Evolutionary conservation across 108 stramenopile genomes (phyloP).

Genomic region (Fistulifera pelliculosa): DNA sequence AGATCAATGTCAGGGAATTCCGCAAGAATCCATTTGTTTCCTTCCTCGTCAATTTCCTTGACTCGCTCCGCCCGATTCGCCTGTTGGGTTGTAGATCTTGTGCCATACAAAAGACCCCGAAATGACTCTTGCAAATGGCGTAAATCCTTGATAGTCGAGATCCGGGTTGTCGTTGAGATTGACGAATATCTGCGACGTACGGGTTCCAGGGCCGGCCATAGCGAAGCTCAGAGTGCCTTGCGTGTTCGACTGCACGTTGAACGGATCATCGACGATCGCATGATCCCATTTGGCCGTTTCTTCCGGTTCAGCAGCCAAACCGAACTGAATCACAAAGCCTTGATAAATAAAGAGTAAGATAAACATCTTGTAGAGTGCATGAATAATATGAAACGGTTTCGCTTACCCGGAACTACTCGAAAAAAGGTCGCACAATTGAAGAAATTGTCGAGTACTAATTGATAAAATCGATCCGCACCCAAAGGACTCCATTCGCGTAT

Average conservation of each 20-base stretch:
- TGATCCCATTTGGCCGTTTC: conserved; percentile 23
- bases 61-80: conserved; percentile 1
- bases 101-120: conserved; percentile 17
- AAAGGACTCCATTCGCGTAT: conserved; percentile 10
- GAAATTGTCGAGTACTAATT: conserved; percentile 45
- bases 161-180: conserved; percentile 27
- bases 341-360: conserved; percentile 23
- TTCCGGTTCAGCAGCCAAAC: conserved; percentile 32
- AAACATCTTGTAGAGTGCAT: conserved; percentile 8
- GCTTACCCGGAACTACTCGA: conserved; percentile 38
- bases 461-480: conserved; percentile 57
- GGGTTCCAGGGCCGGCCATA: conserved; percentile 35
- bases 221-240: conserved; percentile 40
- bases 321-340: conserved; percentile 64
- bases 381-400: conserved; percentile 17
- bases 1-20: conserved; percentile 2
- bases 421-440: conserved; percentile 63
- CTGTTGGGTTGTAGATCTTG: background rate
- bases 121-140: conserved; percentile 32
- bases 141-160: conserved; percentile 28
- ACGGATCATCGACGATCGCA: conserved; percentile 23
- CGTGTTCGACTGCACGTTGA: conserved; percentile 28
- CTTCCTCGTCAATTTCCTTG: background rate
- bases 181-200: conserved; percentile 61
- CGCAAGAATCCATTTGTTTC: conserved; percentile 1